Evolutionary conservation across 495 filamentous ascomycete genomes (phyloP).

Genomic region (Neurospora sublineolata): DNA sequence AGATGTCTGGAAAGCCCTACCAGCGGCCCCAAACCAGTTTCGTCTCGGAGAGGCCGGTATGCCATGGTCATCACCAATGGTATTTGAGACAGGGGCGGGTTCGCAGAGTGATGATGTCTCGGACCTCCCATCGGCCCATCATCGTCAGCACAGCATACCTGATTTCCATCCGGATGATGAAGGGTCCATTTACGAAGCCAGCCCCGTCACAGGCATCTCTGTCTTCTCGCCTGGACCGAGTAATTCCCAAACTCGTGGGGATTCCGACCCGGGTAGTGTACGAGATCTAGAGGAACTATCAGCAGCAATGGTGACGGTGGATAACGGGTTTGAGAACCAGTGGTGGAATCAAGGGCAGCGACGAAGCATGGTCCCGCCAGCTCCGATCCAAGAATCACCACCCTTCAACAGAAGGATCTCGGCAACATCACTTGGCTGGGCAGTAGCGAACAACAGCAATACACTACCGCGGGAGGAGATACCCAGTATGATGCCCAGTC

Average conservation of each 20-base stretch:
- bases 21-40: conserved; percentile 28
- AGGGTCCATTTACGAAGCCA: conserved; percentile 9
- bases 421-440: conserved; percentile 7
- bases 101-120: conserved; percentile 7
- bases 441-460: conserved; percentile 1
- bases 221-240: conserved; percentile 16
- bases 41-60: conserved; percentile 34
- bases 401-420: neutral
- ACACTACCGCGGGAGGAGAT: neutral
- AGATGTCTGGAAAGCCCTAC: conserved; percentile 26
- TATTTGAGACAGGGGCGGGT: conserved; percentile 11
- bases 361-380: conserved; percentile 8
- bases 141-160: conserved; percentile 1
- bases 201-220: conserved; percentile 14
- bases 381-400: neutral
- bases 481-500: neutral
- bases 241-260: neutral
- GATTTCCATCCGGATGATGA: neutral
- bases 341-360: conserved; percentile 37
- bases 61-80: conserved; percentile 31
- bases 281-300: conserved; percentile 37
- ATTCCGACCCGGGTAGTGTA: conserved; percentile 12
- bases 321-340: conserved; percentile 41
- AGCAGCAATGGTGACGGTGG: conserved; percentile 45
- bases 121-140: neutral